These are phyloP conservation scores for Pelargonium nanum DNA, from an alignment of 345 rosid species.

Conservation along the genomic window DNA sequence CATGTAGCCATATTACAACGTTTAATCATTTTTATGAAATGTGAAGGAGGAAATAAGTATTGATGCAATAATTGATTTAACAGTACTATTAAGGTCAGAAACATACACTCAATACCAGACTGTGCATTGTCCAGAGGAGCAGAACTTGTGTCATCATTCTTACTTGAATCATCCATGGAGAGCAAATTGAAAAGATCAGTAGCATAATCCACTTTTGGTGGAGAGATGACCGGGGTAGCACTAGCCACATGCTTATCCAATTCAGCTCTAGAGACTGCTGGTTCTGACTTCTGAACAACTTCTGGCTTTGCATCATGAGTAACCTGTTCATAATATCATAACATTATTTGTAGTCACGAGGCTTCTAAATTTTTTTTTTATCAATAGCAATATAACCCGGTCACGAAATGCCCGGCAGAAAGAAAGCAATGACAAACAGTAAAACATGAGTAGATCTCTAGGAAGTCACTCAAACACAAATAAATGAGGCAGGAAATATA, in stretches of 20 bases:
- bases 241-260: conserved; percentile 18
- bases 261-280: conserved; percentile 18
- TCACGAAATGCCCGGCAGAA: too few relatives aligned
- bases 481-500: too few relatives aligned
- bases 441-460: too few relatives aligned
- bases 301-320: conserved; percentile 16
- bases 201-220: conserved; percentile 47
- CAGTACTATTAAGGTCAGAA: conserved; percentile 5
- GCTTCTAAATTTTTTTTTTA: background rate
- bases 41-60: background rate
- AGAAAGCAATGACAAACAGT: too few relatives aligned
- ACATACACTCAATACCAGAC: conserved; percentile 19
- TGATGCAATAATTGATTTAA: background rate
- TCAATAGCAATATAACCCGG: too few relatives aligned
- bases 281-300: conserved; percentile 20
- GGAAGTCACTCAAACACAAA: too few relatives aligned
- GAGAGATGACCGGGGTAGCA: conserved; percentile 12
- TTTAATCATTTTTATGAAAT: background rate
- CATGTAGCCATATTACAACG: background rate
- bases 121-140: conserved; percentile 9
- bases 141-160: conserved; percentile 15
- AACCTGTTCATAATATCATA: conserved; percentile 21
- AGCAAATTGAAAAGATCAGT: conserved; percentile 61
- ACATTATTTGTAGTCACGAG: background rate
- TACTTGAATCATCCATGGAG: conserved; percentile 32